Base-by-base conservation (phyloP, 2,329 filamentous ascomycete genomes). In the Monosporascus sp. region DNA sequence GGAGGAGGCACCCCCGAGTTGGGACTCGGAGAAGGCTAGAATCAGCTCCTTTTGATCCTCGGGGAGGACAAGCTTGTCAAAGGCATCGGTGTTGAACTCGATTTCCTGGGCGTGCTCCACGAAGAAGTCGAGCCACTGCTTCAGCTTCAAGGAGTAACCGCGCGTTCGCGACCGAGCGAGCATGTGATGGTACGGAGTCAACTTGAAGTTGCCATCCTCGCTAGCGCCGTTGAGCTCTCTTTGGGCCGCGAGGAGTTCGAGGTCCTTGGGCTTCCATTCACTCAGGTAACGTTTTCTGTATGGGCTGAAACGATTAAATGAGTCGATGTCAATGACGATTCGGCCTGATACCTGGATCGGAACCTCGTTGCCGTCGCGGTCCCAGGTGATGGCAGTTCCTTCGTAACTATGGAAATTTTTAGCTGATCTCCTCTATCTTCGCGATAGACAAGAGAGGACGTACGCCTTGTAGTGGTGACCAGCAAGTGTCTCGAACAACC, bases 11-110 rank as follows among this genome's bases (percentile, higher is more conserved):
- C 38, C 17, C 38, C 17, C 17, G 6, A n/a, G 18, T 18, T 41
- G 38, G 38, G 38, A 17, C 17, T 20, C 17, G 6, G 17, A 20
- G 50, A 81, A 78, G 2, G 76, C 75, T 7, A 75, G 69, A 57
- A 81, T 74, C 9, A 81, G 68, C 40, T 79, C 74, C 63, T 81
- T 81, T 51, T 78, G 71, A 28, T 75, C 74, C 1, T 70, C 58
- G 1, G 75, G 74, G 24, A 81, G 69, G 9, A 81, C 78, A 3
- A 81, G 74, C 3, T 69, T 73, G 40, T 71, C 64, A 51, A 81
- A 82, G 7, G 77, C 78, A 37, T 71, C 63, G 6, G 70, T 69
- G 57, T 78, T 77, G 73, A 78, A 82, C 40, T 67, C 55, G 47
- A 80, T 74, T 37, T 76, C 72, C 2, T 55, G 53, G 5, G 79